A percentile compares a stretch with the other conserved stretches of the same genome.
Evolutionary conservation across 2,329 filamentous ascomycete species (phyloP).

Genomic region (Nothomitra cinnamomea): DNA sequence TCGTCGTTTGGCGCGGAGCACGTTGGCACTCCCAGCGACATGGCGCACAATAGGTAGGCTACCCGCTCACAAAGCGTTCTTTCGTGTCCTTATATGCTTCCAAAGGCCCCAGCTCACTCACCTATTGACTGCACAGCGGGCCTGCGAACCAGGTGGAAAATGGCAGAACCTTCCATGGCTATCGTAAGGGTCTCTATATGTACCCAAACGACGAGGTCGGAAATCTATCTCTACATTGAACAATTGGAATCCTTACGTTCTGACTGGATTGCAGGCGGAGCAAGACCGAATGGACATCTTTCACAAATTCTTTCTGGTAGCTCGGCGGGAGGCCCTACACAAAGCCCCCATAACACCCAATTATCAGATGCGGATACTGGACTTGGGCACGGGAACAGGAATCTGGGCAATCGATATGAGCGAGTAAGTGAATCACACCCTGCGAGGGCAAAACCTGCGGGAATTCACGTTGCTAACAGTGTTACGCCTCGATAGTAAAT

Average conservation of each 20-base stretch:
- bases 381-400: constrained; percentile 70
- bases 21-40: background rate
- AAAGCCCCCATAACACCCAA: constrained; percentile 26
- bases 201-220: constrained; percentile 60
- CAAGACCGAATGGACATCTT: constrained; percentile 67
- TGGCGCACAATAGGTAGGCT: background rate
- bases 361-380: constrained; percentile 34
- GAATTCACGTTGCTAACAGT: constrained; percentile 8
- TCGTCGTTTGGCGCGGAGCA: constrained; percentile 1
- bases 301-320: constrained; percentile 57
- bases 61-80: constrained; percentile 13
- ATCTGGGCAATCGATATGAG: constrained; percentile 86
- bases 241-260: constrained; percentile 4
- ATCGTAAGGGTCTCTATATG: constrained; percentile 51
- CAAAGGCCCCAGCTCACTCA: background rate
- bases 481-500: constrained; percentile 24
- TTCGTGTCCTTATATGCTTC: background rate
- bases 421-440: constrained; percentile 35
- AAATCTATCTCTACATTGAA: constrained; percentile 10
- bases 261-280: constrained; percentile 36
- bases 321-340: constrained; percentile 34
- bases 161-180: constrained; percentile 52
- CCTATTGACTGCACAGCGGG: background rate
- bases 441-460: constrained; percentile 4
- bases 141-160: constrained; percentile 41